A percentile compares a stretch with the other conserved stretches of the same genome.
Evolutionary conservation across 176 grass and related monocot genomes (phyloP).

Genomic region (Avena sativa): DNA sequence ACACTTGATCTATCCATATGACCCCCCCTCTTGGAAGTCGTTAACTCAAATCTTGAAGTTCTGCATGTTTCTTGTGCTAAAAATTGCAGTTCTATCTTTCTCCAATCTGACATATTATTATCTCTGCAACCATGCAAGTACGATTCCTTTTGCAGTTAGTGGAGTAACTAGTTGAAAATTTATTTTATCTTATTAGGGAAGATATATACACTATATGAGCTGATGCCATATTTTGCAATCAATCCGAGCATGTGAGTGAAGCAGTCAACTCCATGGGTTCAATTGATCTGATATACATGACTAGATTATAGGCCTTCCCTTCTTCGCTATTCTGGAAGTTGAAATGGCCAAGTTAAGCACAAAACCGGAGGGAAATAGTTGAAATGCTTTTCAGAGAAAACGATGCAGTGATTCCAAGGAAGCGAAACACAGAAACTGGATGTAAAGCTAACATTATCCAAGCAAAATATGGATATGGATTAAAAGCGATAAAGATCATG

Average conservation of each 20-base stretch:
- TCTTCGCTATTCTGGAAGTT: slow-evolving; percentile 76
- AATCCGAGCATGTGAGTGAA: too few species aligned
- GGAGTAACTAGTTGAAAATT: neutral
- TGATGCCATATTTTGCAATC: too few species aligned
- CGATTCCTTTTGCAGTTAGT: neutral
- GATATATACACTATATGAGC: neutral
- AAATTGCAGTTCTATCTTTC: slow-evolving; percentile 38
- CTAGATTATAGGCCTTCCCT: slow-evolving; percentile 68
- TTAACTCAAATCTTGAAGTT: slow-evolving; percentile 52
- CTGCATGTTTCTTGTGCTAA: slow-evolving; percentile 44
- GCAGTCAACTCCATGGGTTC: slow-evolving; percentile 23
- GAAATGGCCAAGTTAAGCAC: slow-evolving; percentile 33
- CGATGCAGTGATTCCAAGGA: neutral
- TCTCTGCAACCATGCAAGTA: slow-evolving; percentile 15
- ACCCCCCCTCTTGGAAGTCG: slow-evolving; percentile 26
- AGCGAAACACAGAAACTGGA: neutral
- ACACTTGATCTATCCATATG: slow-evolving; percentile 61
- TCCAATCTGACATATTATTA: slow-evolving; percentile 27
- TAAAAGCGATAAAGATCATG: neutral
- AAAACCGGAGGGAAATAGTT: slow-evolving; percentile 17
- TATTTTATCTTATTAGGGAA: neutral
- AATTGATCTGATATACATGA: slow-evolving; percentile 65
- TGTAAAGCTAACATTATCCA: neutral
- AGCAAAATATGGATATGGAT: slow-evolving; percentile 7
- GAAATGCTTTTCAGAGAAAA: slow-evolving; percentile 14